A percentile compares a stretch with the other conserved stretches of the same genome.
These are phyloP conservation scores for Gossypium thurberi DNA, from an alignment of 345 rosid genomes.

Conservation along the genomic window DNA sequence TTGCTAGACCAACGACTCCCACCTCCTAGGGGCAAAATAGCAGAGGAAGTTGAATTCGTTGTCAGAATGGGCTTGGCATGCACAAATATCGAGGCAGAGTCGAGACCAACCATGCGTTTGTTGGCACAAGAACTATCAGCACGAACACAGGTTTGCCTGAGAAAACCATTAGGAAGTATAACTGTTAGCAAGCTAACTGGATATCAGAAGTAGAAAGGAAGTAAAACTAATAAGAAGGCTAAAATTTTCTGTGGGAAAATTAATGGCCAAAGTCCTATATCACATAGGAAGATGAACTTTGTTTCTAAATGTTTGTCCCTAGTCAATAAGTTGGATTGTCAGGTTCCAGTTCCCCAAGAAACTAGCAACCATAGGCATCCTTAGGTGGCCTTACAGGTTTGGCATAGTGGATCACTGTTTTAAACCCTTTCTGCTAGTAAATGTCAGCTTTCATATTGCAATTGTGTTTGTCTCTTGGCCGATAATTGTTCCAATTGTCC, in stretches of 20 bases:
- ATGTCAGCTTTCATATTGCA: not conserved
- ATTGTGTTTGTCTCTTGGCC: not conserved
- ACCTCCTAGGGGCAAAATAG: slow-evolving; percentile 33
- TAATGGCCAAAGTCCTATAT: not conserved
- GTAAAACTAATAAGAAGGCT: not conserved
- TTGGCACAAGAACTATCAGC: slow-evolving; percentile 57
- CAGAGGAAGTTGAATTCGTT: slow-evolving; percentile 37
- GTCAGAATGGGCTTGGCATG: slow-evolving; percentile 42
- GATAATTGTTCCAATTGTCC: not conserved
- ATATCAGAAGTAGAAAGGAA: slow-evolving; percentile 18
- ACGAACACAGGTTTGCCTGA: slow-evolving; percentile 23
- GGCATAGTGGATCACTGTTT: not conserved
- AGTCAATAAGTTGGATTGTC: not conserved
- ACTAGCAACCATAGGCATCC: not conserved
- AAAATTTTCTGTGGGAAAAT: not conserved
- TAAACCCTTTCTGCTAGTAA: not conserved
- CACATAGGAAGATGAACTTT: not conserved
- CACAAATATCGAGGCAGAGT: slow-evolving; percentile 26
- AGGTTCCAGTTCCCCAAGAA: not conserved
- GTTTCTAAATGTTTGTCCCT: not conserved
- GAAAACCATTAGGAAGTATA: slow-evolving; percentile 24
- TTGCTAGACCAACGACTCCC: slow-evolving; percentile 42
- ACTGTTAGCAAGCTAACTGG: slow-evolving; percentile 26
- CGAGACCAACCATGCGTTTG: slow-evolving; percentile 48
- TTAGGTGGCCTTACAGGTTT: not conserved